Conservation (phyloP, 345 rosid species). For the Lepidium didymum region DNA sequence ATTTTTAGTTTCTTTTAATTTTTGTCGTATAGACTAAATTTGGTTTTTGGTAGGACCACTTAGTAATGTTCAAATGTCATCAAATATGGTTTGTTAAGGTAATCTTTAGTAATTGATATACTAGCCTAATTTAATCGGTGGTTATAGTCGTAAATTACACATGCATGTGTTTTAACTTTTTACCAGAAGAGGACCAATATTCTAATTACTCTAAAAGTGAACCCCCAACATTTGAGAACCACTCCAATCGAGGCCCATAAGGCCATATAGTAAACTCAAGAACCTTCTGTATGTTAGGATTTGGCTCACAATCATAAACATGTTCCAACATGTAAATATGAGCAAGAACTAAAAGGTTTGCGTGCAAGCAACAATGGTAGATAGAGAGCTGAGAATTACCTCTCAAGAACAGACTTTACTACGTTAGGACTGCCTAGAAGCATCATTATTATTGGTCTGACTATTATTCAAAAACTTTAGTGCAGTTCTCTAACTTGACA, state of each 20-base stretch:
- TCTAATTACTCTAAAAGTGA: neutral
- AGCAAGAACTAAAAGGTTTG: neutral
- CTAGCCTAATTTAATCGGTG: conserved; percentile 1
- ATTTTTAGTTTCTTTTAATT: neutral
- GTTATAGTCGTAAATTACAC: neutral
- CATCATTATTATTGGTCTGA: conserved; percentile 39
- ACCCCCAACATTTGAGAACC: neutral
- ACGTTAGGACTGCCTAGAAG: conserved; percentile 59
- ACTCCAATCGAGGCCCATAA: neutral
- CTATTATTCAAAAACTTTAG: conserved; percentile 28
- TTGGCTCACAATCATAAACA: conserved; percentile 18
- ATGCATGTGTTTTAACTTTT: neutral
- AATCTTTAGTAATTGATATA: neutral
- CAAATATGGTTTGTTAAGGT: neutral
- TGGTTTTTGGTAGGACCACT: conserved; percentile 18
- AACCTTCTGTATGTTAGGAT: neutral
- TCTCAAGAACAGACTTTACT: conserved; percentile 60
- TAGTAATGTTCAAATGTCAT: conserved; percentile 3
- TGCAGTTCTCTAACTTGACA: conserved; percentile 38
- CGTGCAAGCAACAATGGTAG: neutral
- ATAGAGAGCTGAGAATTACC: conserved; percentile 28
- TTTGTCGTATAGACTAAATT: conserved; percentile 1
- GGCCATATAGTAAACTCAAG: neutral
- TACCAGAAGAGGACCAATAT: neutral
- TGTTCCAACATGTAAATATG: conserved; percentile 33